Base-by-base conservation (phyloP, 441 rosid species). In the Pelargonium cotyledonis region DNA sequence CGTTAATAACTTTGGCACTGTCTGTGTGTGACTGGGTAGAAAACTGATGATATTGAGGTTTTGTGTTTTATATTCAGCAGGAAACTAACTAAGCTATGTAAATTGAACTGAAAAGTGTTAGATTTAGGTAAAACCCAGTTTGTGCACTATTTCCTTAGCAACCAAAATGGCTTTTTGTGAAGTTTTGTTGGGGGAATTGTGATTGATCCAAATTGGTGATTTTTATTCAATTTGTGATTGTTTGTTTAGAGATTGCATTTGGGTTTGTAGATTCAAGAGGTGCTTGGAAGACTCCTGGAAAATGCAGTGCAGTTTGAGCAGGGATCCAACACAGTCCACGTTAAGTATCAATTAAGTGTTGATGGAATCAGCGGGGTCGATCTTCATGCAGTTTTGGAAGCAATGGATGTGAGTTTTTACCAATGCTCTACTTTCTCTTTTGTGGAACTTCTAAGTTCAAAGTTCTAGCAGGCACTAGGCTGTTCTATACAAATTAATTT, bases 241-340 rank as follows among this genome's bases (percentile, higher is more conserved):
- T 85, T 55, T 82, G 73, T 80, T 82, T 82, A 80, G 79, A 86
- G 82, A 73, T 86, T 84, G 79, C 79, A 76, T 83, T 86, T 89
- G 83, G 86, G 83, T 88, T 86, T 91, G 91, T 79, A 95, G 99
- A 88, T 95, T 81, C 99, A 92, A 88, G 92, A 83, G 64, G 67
- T 90, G 81, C 91, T 95, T 64, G 85, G 81, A 58, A 89, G 80
- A 72, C 83, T 90, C 65, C 77, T 88, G 89, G 93, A 82, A 62
- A 83, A 65, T 67, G 97, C 96, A 23, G 90, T 95, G 76, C 82
- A 3, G 73, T 89, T 87, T 53, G 90, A 90, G 76, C 86, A 67
- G 49, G 90, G 86, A 55, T 69, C 85, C 46, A 72, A 77, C 66
- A 76, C 71, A 66, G 78, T 90, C 65, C 71, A 69, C 69, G 91